phyloP scores from a whole-genome alignment of 768 basidiomycete species.

The Filobasidium wieringae region DNA sequence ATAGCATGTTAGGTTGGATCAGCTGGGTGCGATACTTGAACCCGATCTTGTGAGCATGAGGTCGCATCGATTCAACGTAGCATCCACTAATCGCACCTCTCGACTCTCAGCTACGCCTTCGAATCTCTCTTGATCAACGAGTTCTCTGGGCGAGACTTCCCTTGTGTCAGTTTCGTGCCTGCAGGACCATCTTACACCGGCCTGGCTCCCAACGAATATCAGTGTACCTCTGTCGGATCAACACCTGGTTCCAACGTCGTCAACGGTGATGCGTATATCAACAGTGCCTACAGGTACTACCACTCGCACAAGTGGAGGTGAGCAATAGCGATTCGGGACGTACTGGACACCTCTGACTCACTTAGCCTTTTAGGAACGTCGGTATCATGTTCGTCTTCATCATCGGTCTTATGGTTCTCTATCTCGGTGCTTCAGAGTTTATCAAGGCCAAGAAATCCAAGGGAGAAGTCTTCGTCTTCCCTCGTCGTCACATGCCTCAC shows the following conservation, averaged over 20 bases:
- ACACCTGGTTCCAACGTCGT: constrained; percentile 28
- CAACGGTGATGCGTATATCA: constrained; percentile 31
- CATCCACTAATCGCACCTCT: neutral
- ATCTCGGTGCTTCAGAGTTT: constrained; percentile 33
- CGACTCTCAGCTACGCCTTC: neutral
- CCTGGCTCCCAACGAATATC: constrained; percentile 15
- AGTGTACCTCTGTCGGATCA: constrained; percentile 31
- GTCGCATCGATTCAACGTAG: neutral
- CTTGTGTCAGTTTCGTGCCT: constrained; percentile 34
- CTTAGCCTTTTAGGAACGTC: constrained; percentile 21
- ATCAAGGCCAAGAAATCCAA: constrained; percentile 38
- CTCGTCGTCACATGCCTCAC: constrained; percentile 28
- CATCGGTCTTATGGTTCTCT: constrained; percentile 28
- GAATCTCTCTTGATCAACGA: constrained; percentile 72
- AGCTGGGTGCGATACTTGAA: constrained; percentile 56
- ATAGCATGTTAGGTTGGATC: constrained; percentile 39
- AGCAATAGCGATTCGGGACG: constrained; percentile 7
- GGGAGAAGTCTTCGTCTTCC: constrained; percentile 40
- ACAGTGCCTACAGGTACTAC: constrained; percentile 22
- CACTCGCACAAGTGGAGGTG: constrained; percentile 34
- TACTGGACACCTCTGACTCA: neutral
- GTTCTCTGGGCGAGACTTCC: constrained; percentile 56
- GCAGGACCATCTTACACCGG: constrained; percentile 26
- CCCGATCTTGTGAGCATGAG: constrained; percentile 46
- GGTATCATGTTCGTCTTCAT: constrained; percentile 34